A percentile compares a stretch with the other conserved stretches of the same genome.
phyloP scores from a whole-genome alignment of 2,329 filamentous ascomycete genomes.

The Fusarium haematococcum region DNA sequence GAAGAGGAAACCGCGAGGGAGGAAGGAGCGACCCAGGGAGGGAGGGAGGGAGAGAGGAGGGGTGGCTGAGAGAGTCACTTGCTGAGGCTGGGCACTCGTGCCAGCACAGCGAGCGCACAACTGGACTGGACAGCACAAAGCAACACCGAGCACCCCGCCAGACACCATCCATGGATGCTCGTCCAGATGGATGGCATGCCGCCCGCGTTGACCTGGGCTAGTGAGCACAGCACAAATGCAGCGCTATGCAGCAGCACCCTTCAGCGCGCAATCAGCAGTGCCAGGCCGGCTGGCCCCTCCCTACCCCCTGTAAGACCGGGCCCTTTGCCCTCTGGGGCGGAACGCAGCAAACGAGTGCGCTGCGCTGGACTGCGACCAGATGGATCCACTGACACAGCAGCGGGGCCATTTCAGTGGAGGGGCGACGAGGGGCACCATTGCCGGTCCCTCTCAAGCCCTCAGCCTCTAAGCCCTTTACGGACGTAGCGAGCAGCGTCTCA shows the following conservation, averaged over 20 bases:
- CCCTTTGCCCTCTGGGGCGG: conserved; percentile 17
- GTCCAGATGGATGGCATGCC: conserved; percentile 10
- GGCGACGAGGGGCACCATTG: conserved; percentile 37
- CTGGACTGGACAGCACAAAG: conserved; percentile 29
- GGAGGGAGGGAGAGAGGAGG: conserved; percentile 43
- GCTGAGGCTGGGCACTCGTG: conserved; percentile 46
- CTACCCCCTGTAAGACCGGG: conserved; percentile 26
- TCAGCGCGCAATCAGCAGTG: conserved; percentile 28
- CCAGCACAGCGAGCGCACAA: conserved; percentile 43
- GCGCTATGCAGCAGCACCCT: conserved; percentile 36
- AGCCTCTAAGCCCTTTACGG: conserved; percentile 39
- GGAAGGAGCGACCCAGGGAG: conserved; percentile 33
- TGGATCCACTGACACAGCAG: conserved; percentile 37
- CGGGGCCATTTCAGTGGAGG: conserved; percentile 43
- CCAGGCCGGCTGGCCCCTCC: conserved; percentile 22
- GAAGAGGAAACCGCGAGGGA: conserved; percentile 39
- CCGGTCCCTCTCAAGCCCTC: conserved; percentile 21
- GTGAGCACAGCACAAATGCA: conserved; percentile 29
- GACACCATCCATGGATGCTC: neutral
- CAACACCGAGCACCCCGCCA: conserved; percentile 17
- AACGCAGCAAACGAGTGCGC: conserved; percentile 13
- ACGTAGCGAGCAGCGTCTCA: conserved; percentile 36
- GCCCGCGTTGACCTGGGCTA: conserved; percentile 23
- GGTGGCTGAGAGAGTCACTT: conserved; percentile 47
- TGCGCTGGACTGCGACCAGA: conserved; percentile 28